Percentiles rank a stretch among this genome's conserved stretches.
phyloP scores from a whole-genome alignment of 176 grass and related monocot species.

The Zizania latifolia region DNA sequence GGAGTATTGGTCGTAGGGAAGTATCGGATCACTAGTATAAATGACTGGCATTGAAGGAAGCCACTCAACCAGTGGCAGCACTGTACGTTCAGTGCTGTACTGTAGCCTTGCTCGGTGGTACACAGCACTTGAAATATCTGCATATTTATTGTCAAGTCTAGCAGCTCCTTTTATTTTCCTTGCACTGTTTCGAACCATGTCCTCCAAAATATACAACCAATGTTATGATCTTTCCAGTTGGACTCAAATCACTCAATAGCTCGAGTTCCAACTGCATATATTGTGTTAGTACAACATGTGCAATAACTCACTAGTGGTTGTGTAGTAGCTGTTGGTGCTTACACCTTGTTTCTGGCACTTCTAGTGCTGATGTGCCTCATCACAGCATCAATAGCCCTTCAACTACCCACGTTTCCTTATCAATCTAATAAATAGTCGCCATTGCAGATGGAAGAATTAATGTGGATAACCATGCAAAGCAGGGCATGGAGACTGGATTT shows the following conservation, averaged over 20 bases:
- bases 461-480: constrained; percentile 26
- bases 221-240: not conserved
- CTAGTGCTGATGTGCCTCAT: constrained; percentile 13
- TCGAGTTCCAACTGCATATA: not conserved
- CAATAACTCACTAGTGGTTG: constrained; percentile 48
- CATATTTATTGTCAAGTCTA: constrained; percentile 4
- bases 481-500: constrained; percentile 1
- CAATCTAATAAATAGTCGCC: constrained; percentile 47
- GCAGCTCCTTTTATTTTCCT: not conserved
- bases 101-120: not conserved
- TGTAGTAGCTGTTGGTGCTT: constrained; percentile 24
- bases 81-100: constrained; percentile 10
- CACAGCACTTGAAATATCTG: constrained; percentile 34
- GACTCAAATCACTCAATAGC: constrained; percentile 2
- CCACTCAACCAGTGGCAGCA: not conserved
- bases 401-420: constrained; percentile 25
- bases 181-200: not conserved
- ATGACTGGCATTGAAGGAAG: constrained; percentile 27
- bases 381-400: constrained; percentile 8
- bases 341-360: constrained; percentile 24
- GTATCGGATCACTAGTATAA: not conserved
- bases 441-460: constrained; percentile 44
- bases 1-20: not conserved
- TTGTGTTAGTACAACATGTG: constrained; percentile 15
- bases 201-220: not conserved